A percentile compares a stretch with the other conserved stretches of the same genome.
Conservation (phyloP, 495 filamentous ascomycete species). For the Extremus antarcticus region DNA sequence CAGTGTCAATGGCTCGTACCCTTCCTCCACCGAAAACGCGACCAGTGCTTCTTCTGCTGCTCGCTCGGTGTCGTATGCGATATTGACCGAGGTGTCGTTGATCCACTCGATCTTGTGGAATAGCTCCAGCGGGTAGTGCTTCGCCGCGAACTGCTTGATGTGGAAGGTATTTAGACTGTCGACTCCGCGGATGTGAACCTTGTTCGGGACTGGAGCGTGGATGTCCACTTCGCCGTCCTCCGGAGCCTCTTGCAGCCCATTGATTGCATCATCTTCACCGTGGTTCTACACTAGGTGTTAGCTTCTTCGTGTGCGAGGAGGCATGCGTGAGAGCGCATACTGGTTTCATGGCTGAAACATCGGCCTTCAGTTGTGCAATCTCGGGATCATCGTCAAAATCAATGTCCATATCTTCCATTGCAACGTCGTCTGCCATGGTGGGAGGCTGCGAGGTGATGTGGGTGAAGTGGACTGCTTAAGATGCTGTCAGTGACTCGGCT, state of each 20-base stretch:
- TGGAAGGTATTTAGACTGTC: conserved; percentile 70
- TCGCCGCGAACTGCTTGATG: conserved; percentile 56
- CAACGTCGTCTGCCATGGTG: conserved; percentile 5
- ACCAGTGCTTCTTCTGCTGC: conserved; percentile 61
- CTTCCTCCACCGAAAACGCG: conserved; percentile 41
- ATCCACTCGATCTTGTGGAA: conserved; percentile 78
- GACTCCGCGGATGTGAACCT: conserved; percentile 73
- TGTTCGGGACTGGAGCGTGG: conserved; percentile 38
- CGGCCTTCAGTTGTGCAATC: conserved; percentile 24
- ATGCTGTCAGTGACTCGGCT: too few relatives aligned
- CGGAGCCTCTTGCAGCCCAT: conserved; percentile 10
- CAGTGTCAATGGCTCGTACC: conserved; percentile 37
- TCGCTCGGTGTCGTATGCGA: conserved; percentile 62
- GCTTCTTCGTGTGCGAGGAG: conserved; percentile 6
- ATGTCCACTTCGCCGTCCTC: conserved; percentile 19
- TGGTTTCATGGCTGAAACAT: conserved; percentile 34
- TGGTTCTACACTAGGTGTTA: conserved; percentile 9
- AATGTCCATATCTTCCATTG: conserved; percentile 70
- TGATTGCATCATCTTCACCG: conserved; percentile 9
- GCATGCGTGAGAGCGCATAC: conserved; percentile 22
- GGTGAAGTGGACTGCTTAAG: too few relatives aligned
- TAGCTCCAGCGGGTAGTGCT: conserved; percentile 46
- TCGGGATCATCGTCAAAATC: conserved; percentile 32
- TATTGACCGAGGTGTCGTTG: conserved; percentile 81
- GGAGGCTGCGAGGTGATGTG: too few relatives aligned